These are phyloP conservation scores for Neobulgaria alba DNA, from an alignment of 2,329 filamentous ascomycete species.

Conservation along the genomic window DNA sequence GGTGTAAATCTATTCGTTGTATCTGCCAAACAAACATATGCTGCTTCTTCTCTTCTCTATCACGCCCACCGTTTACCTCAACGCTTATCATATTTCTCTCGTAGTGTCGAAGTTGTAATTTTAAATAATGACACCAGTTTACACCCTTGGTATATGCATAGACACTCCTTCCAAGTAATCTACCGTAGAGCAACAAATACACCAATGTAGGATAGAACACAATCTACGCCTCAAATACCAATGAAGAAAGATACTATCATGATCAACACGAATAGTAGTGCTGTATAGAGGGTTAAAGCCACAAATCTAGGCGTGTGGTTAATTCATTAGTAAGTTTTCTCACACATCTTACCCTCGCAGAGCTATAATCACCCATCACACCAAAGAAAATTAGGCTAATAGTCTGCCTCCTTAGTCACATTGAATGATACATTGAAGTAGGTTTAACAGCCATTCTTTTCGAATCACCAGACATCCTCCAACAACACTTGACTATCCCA, in stretches of 20 bases:
- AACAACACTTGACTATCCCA: constrained; percentile 45
- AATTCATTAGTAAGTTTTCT: constrained; percentile 39
- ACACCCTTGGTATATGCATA: constrained; percentile 46
- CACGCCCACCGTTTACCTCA: too few relatives aligned
- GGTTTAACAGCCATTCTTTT: constrained; percentile 56
- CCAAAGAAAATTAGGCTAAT: too few relatives aligned
- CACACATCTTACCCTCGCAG: too few relatives aligned
- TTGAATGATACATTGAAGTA: constrained; percentile 66
- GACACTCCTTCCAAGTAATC: constrained; percentile 41
- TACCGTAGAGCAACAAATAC: constrained; percentile 3
- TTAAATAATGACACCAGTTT: constrained; percentile 38
- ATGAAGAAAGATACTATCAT: constrained; percentile 40
- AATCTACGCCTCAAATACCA: constrained; percentile 33
- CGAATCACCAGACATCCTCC: constrained; percentile 25
- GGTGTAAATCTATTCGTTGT: constrained; percentile 57
- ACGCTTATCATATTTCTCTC: too few relatives aligned
- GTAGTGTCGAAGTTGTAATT: constrained; percentile 47
- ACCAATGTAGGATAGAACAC: constrained; percentile 3
- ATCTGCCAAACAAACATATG: constrained; percentile 49
- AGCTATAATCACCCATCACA: too few relatives aligned
- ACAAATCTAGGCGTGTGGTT: constrained; percentile 46
- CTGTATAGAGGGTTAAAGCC: constrained; percentile 37
- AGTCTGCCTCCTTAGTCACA: constrained; percentile 69
- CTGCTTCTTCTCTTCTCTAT: too few relatives aligned
- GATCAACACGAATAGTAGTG: constrained; percentile 28